Evolutionary conservation across 2,329 filamentous ascomycete species (phyloP).

Genomic region (Chrysosphaeria jannelii): DNA sequence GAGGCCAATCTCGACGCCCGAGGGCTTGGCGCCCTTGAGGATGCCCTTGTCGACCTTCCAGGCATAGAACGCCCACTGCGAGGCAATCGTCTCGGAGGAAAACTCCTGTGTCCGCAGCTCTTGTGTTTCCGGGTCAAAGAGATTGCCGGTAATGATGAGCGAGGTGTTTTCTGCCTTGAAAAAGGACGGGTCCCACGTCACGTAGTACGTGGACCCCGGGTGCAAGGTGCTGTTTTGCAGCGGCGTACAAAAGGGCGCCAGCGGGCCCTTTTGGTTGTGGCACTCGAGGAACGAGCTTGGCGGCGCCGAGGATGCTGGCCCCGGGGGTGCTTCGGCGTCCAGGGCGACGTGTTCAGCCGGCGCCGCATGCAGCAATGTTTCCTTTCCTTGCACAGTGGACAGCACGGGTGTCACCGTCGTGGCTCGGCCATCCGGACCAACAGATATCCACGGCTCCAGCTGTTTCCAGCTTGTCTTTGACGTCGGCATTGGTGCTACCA

Average conservation of each 20-base stretch:
- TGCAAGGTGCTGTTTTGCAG: conserved; percentile 13
- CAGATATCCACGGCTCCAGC: conserved; percentile 19
- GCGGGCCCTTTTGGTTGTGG: conserved; percentile 14
- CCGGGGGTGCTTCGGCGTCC: conserved; percentile 12
- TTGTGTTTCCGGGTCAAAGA: conserved; percentile 11
- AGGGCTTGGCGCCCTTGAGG: conserved; percentile 9
- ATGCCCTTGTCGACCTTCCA: conserved; percentile 12
- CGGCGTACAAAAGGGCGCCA: conserved; percentile 22
- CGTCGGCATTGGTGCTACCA: conserved; percentile 3
- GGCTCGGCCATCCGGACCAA: conserved; percentile 16
- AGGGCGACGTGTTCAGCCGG: conserved; percentile 7
- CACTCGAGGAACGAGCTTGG: conserved; percentile 20
- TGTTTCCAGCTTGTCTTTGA: neutral
- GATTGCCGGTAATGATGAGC: conserved; percentile 10
- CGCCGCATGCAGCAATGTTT: conserved; percentile 8
- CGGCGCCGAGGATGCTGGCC: conserved; percentile 13
- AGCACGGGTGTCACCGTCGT: conserved; percentile 18
- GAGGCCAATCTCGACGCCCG: conserved; percentile 16
- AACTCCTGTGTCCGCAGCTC: conserved; percentile 8
- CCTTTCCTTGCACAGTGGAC: conserved; percentile 16
- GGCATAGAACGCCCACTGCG: conserved; percentile 17
- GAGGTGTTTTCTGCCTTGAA: conserved; percentile 15
- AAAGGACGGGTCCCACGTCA: conserved; percentile 24
- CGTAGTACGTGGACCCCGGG: conserved; percentile 19
- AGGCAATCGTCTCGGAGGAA: conserved; percentile 9